These are phyloP conservation scores for Zizania latifolia DNA, from an alignment of 176 grass and related monocot species.

Conservation along the genomic window DNA sequence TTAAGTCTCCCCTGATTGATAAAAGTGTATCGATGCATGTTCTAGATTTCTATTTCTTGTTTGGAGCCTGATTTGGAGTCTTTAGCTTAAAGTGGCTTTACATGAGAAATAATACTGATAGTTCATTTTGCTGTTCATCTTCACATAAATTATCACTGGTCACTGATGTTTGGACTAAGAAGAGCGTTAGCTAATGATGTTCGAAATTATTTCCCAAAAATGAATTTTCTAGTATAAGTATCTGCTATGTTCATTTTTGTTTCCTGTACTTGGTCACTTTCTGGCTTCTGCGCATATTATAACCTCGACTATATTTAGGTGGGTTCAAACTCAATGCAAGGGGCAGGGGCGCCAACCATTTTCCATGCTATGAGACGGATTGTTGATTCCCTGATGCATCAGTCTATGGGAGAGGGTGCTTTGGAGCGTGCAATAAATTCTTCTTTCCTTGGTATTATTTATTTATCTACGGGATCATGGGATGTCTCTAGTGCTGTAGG, in stretches of 20 bases:
- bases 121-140: background rate
- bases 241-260: background rate
- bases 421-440: slow-evolving; percentile 81
- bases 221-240: background rate
- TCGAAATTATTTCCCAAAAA: background rate
- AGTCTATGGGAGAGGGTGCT: slow-evolving; percentile 76
- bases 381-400: slow-evolving; percentile 57
- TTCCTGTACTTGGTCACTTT: background rate
- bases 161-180: background rate
- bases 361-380: slow-evolving; percentile 88
- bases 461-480: background rate
- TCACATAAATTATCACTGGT: background rate
- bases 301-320: slow-evolving; percentile 43
- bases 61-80: background rate
- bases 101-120: background rate
- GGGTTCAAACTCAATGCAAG: slow-evolving; percentile 89
- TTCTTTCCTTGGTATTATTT: slow-evolving; percentile 83
- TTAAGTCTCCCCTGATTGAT: background rate
- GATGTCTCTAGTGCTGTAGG: background rate
- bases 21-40: background rate
- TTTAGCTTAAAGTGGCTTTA: background rate
- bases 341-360: slow-evolving; percentile 85
- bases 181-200: background rate
- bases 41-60: background rate
- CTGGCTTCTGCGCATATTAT: background rate